phyloP scores from a whole-genome alignment of 208 protist genomes.

The Leishmania lainsoni region DNA sequence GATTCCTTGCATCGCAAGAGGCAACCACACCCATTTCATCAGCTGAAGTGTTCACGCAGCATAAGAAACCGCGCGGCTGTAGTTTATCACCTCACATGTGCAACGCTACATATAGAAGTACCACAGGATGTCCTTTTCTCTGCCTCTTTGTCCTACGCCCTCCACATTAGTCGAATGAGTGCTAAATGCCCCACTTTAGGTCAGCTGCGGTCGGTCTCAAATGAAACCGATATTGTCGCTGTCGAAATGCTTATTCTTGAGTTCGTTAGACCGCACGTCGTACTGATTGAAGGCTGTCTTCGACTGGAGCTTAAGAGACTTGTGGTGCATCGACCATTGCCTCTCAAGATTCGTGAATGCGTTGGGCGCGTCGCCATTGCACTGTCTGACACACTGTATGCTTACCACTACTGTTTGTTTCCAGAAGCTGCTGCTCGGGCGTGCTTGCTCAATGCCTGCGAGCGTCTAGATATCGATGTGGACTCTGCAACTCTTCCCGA shows the following conservation, averaged over 20 bases:
- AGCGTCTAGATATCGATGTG: slow-evolving; percentile 16
- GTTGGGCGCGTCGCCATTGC: slow-evolving; percentile 57
- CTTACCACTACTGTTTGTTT: slow-evolving; percentile 54
- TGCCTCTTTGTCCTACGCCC: slow-evolving; percentile 65
- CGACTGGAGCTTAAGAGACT: slow-evolving; percentile 58
- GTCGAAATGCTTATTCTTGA: slow-evolving; percentile 71
- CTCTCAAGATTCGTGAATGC: slow-evolving; percentile 36
- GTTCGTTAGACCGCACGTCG: slow-evolving; percentile 53
- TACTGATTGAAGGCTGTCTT: slow-evolving; percentile 79
- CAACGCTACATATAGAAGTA: slow-evolving; percentile 14
- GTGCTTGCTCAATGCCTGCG: slow-evolving; percentile 47
- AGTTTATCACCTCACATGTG: slow-evolving; percentile 25
- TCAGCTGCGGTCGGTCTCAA: slow-evolving; percentile 10
- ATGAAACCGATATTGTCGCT: slow-evolving; percentile 58
- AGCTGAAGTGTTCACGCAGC: slow-evolving; percentile 25
- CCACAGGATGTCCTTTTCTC: slow-evolving; percentile 35
- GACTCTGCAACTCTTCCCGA: slow-evolving; percentile 19
- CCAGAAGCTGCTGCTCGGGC: slow-evolving; percentile 68
- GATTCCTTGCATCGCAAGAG: not conserved
- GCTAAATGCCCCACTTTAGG: slow-evolving; percentile 8
- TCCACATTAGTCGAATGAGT: slow-evolving; percentile 61
- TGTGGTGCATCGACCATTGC: slow-evolving; percentile 16
- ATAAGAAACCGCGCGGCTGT: slow-evolving; percentile 30
- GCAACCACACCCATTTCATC: slow-evolving; percentile 3
- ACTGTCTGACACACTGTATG: slow-evolving; percentile 58